These are phyloP conservation scores for Aspergillus ellipticus DNA, from an alignment of 495 filamentous ascomycete species.

Conservation along the genomic window DNA sequence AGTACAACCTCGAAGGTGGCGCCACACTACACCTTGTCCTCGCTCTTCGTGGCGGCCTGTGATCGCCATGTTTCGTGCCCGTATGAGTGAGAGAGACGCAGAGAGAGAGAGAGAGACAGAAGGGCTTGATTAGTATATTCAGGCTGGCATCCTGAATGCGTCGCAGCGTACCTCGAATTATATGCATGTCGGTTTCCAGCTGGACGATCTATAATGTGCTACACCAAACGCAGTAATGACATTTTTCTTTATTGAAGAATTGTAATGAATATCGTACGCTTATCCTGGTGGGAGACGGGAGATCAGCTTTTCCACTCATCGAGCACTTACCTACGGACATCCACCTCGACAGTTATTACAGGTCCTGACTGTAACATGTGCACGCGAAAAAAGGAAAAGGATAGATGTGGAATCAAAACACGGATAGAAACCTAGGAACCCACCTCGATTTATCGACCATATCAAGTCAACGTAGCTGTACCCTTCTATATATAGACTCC, in stretches of 20 bases:
- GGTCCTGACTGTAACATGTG: no score
- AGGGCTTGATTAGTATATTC: neutral
- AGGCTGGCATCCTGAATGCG: conserved; percentile 4
- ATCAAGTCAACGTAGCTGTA: no score
- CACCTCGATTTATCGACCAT: no score
- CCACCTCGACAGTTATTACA: no score
- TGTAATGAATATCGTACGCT: neutral
- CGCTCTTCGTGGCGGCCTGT: conserved; percentile 74
- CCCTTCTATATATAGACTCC: neutral
- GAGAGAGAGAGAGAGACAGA: neutral
- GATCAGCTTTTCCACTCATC: neutral
- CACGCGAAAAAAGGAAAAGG: no score
- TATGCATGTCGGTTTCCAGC: neutral
- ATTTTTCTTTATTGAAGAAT: neutral
- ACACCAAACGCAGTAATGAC: conserved; percentile 17
- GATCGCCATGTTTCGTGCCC: conserved; percentile 16
- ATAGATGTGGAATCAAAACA: no score
- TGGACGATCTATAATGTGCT: conserved; percentile 1
- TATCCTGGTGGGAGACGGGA: neutral
- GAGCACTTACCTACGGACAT: no score
- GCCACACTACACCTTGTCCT: conserved; percentile 93
- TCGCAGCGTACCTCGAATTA: conserved; percentile 1
- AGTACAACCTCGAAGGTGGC: conserved; percentile 88
- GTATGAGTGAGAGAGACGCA: neutral
- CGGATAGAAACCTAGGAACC: no score